A percentile compares a stretch with the other conserved stretches of the same genome.
phyloP scores from a whole-genome alignment of 331 rosid genomes.

The Spiraea crenata region DNA sequence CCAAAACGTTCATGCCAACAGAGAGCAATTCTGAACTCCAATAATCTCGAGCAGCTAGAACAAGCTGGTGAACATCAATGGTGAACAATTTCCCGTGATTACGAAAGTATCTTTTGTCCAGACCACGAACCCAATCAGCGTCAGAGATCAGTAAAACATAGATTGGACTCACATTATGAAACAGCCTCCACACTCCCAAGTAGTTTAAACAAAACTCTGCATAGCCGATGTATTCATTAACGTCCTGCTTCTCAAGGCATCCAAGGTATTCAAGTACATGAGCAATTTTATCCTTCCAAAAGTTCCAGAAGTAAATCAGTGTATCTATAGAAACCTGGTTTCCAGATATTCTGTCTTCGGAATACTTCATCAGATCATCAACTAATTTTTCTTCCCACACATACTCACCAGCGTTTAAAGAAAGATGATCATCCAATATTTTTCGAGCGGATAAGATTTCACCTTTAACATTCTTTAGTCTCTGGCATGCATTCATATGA shows the following conservation, averaged over 20 bases:
- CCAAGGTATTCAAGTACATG: neutral
- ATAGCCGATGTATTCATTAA: neutral
- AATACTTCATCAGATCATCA: constrained; percentile 17
- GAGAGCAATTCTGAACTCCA: too few species aligned
- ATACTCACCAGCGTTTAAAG: constrained; percentile 11
- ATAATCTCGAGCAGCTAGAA: constrained; percentile 5
- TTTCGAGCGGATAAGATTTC: too few species aligned
- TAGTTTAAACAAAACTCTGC: constrained; percentile 30
- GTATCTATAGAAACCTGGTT: constrained; percentile 44
- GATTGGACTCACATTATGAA: constrained; percentile 1
- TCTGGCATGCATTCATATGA: too few species aligned
- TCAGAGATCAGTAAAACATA: neutral
- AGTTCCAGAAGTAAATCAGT: constrained; percentile 40
- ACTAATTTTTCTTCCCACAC: constrained; percentile 35
- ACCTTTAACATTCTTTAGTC: too few species aligned
- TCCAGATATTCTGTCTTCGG: constrained; percentile 18
- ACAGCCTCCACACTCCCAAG: constrained; percentile 23
- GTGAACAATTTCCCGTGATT: constrained; percentile 20
- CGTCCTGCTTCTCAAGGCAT: constrained; percentile 4
- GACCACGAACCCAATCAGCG: too few species aligned
- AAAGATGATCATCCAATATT: too few species aligned
- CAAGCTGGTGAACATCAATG: constrained; percentile 25
- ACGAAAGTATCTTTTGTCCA: neutral
- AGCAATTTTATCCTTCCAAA: neutral
- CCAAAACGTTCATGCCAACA: too few species aligned